Evolutionary conservation across 257 asterid species (phyloP).

Genomic region (Przewalskia tangutica): DNA sequence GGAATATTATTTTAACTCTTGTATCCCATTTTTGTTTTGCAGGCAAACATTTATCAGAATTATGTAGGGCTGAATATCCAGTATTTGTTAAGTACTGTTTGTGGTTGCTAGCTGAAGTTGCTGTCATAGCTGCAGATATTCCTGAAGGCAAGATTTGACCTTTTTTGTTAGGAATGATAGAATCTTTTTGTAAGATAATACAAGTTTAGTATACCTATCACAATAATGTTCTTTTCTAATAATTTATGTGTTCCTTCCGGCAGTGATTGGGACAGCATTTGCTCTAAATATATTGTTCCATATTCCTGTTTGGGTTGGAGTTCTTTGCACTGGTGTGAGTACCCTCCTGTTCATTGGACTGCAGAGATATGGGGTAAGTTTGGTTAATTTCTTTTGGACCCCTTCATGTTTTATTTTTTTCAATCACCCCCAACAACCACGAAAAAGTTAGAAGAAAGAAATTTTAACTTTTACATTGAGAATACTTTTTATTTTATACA

Average conservation of each 20-base stretch:
- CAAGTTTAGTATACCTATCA: neutral
- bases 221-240: neutral
- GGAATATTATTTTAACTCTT: neutral
- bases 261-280: slow-evolving; percentile 95
- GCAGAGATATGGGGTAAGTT: slow-evolving; percentile 68
- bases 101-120: slow-evolving; percentile 80
- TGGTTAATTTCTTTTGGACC: neutral
- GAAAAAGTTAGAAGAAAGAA: neutral
- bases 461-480: neutral
- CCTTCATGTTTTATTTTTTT: neutral
- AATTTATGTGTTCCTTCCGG: neutral
- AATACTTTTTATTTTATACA: neutral
- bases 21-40: neutral
- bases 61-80: slow-evolving; percentile 82
- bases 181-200: neutral
- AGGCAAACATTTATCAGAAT: slow-evolving; percentile 79
- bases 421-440: neutral
- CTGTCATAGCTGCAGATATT: slow-evolving; percentile 92
- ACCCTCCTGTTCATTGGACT: slow-evolving; percentile 70
- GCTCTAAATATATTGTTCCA: slow-evolving; percentile 70
- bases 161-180: neutral
- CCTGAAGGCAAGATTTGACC: slow-evolving; percentile 69
- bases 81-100: slow-evolving; percentile 42
- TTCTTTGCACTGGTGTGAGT: slow-evolving; percentile 71
- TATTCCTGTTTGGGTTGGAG: slow-evolving; percentile 87